These are phyloP conservation scores for Fusarium irregulare DNA, from an alignment of 2,329 filamentous ascomycete species.

Conservation along the genomic window DNA sequence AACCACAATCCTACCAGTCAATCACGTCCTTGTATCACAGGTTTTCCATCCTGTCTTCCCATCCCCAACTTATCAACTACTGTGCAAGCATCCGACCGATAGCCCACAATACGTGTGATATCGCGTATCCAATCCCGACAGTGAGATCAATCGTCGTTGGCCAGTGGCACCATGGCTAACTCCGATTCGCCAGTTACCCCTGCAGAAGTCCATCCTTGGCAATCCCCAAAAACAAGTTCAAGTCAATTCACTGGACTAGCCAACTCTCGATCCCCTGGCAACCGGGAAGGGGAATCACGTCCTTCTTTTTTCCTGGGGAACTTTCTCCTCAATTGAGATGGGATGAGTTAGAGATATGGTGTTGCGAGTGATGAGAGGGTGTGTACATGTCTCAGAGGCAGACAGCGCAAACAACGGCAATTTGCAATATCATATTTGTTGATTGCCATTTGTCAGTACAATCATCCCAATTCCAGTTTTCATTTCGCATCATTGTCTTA, in stretches of 20 bases:
- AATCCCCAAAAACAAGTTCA: constrained; percentile 25
- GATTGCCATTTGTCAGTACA: background rate
- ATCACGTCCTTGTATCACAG: constrained; percentile 23
- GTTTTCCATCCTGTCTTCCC: constrained; percentile 25
- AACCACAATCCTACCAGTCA: constrained; percentile 23
- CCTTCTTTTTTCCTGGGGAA: constrained; percentile 28
- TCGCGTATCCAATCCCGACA: constrained; percentile 27
- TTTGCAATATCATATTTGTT: background rate
- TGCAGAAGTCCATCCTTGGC: constrained; percentile 28
- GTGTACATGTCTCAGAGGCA: constrained; percentile 29
- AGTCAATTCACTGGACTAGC: constrained; percentile 16
- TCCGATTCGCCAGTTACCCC: constrained; percentile 39
- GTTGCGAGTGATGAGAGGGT: constrained; percentile 8
- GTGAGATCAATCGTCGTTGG: constrained; percentile 43
- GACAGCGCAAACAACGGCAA: constrained; percentile 13
- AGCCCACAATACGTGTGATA: constrained; percentile 34
- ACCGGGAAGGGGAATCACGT: constrained; percentile 30
- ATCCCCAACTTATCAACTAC: background rate
- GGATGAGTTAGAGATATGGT: constrained; percentile 7
- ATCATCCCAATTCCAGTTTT: background rate
- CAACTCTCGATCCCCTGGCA: constrained; percentile 35
- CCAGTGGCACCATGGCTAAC: constrained; percentile 16
- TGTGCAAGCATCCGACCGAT: background rate
- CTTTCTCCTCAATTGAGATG: constrained; percentile 28
- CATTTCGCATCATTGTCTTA: constrained; percentile 19